Conservation (phyloP, 2,329 filamentous ascomycete genomes). For the Akanthomyces dipterigenus region DNA sequence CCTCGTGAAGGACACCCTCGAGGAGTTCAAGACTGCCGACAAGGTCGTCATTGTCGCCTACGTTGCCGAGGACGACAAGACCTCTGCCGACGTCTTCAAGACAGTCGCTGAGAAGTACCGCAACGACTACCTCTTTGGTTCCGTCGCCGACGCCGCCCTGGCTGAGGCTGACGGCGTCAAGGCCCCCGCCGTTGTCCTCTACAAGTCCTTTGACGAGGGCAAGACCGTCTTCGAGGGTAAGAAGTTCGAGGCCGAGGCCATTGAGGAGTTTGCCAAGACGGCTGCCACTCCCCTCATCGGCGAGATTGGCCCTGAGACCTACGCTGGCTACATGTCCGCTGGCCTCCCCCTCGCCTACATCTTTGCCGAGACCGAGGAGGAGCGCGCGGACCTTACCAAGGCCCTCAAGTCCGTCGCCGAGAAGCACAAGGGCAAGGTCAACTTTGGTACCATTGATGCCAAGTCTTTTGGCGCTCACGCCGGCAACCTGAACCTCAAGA, state of each 20-base stretch:
- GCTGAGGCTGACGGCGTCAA: slow-evolving; percentile 87
- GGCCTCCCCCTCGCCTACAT: slow-evolving; percentile 94
- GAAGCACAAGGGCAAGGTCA: slow-evolving; percentile 89
- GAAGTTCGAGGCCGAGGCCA: slow-evolving; percentile 73
- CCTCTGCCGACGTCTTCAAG: slow-evolving; percentile 78
- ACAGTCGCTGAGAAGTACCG: slow-evolving; percentile 68
- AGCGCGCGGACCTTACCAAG: slow-evolving; percentile 72
- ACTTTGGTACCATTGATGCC: slow-evolving; percentile 97
- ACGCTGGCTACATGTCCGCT: slow-evolving; percentile 87
- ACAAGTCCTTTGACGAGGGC: slow-evolving; percentile 97
- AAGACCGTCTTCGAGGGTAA: slow-evolving; percentile 71
- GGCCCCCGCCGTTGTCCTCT: slow-evolving; percentile 81
- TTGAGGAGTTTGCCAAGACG: slow-evolving; percentile 77
- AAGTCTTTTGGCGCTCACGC: slow-evolving; percentile 91
- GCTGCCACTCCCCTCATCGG: slow-evolving; percentile 85
- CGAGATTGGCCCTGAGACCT: slow-evolving; percentile 95
- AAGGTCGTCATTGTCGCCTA: slow-evolving; percentile 93
- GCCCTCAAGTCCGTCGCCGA: slow-evolving; percentile 80
- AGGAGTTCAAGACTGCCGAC: slow-evolving; percentile 96
- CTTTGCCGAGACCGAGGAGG: slow-evolving; percentile 87
- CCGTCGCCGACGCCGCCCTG: slow-evolving; percentile 72
- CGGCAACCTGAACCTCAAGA: slow-evolving; percentile 92
- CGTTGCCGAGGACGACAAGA: slow-evolving; percentile 73
- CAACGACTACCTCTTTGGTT: slow-evolving; percentile 89
- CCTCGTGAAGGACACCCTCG: slow-evolving; percentile 73